A percentile compares a stretch with the other conserved stretches of the same genome.
phyloP scores from a whole-genome alignment of 768 basidiomycete genomes.

The Boletus reticuloceps region DNA sequence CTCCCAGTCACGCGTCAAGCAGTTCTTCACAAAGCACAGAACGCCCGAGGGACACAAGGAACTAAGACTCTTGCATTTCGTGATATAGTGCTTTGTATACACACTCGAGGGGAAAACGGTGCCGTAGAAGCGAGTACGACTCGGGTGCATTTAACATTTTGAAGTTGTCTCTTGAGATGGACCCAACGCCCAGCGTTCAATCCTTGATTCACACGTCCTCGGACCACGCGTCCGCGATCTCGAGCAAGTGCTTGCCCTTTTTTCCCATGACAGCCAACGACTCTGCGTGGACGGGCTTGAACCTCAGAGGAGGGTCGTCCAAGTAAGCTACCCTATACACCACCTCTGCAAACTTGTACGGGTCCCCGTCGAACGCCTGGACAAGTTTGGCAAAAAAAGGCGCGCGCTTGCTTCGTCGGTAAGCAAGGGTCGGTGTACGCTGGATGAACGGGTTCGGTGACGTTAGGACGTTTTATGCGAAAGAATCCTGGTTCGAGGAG shows the following conservation, averaged over 20 bases:
- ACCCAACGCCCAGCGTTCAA: too few species aligned
- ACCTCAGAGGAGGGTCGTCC: constrained; percentile 15
- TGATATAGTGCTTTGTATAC: too few species aligned
- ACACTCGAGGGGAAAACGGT: too few species aligned
- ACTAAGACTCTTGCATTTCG: too few species aligned
- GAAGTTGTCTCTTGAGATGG: too few species aligned
- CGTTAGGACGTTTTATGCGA: not conserved
- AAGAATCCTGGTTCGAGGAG: not conserved
- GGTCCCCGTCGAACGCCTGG: constrained; percentile 7
- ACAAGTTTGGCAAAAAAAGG: not conserved
- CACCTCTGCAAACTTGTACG: constrained; percentile 12
- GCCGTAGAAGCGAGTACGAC: too few species aligned
- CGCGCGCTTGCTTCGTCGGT: not conserved
- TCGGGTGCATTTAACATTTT: too few species aligned
- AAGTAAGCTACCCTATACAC: constrained; percentile 7
- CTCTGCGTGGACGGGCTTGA: not conserved
- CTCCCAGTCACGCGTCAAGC: too few species aligned
- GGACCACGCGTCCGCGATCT: constrained; percentile 12
- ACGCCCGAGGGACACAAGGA: too few species aligned
- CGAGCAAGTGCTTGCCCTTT: constrained; percentile 4
- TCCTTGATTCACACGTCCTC: not conserved
- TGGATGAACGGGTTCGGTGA: constrained; percentile 9
- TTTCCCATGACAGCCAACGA: not conserved
- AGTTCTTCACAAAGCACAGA: too few species aligned
- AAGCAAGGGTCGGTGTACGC: constrained; percentile 10